Percentiles rank a stretch among this genome's conserved stretches.
phyloP scores from a whole-genome alignment of 1,284 basidiomycete genomes.

The Tetrapyrgos nigripes region DNA sequence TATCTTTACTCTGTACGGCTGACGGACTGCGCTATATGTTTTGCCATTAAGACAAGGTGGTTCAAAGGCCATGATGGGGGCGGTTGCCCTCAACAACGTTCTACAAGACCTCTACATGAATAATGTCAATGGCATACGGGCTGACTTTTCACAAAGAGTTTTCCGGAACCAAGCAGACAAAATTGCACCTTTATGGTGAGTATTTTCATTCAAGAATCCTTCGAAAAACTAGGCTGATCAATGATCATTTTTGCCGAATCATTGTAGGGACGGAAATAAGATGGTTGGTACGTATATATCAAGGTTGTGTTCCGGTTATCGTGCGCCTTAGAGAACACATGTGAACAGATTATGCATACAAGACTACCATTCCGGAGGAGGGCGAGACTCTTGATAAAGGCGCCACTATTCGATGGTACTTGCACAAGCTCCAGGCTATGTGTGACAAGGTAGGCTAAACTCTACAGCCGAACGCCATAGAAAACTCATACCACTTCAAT shows the following conservation, averaged over 20 bases:
- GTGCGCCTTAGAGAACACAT: not conserved
- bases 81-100: conserved; percentile 19
- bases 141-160: conserved; percentile 19
- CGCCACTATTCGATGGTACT: conserved; percentile 20
- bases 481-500: not conserved
- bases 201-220: not conserved
- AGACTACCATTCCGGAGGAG: conserved; percentile 18
- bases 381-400: conserved; percentile 20
- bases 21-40: not conserved
- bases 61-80: conserved; percentile 24
- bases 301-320: not conserved
- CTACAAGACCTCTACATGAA: conserved; percentile 1
- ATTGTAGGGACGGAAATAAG: conserved; percentile 1
- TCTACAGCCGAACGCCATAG: not conserved
- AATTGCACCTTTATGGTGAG: conserved; percentile 24
- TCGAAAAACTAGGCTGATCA: not conserved
- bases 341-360: conserved; percentile 22
- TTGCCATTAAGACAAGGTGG: conserved; percentile 20
- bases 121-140: not conserved
- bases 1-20: not conserved
- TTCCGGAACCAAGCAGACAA: conserved; percentile 23
- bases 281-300: not conserved
- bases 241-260: not conserved
- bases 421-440: conserved; percentile 6
- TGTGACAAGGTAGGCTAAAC: not conserved